Evolutionary conservation across 495 filamentous ascomycete genomes (phyloP), one percentile per base, ranked within the genome.

Genomic region (Neurospora tetrasperma): DNA sequence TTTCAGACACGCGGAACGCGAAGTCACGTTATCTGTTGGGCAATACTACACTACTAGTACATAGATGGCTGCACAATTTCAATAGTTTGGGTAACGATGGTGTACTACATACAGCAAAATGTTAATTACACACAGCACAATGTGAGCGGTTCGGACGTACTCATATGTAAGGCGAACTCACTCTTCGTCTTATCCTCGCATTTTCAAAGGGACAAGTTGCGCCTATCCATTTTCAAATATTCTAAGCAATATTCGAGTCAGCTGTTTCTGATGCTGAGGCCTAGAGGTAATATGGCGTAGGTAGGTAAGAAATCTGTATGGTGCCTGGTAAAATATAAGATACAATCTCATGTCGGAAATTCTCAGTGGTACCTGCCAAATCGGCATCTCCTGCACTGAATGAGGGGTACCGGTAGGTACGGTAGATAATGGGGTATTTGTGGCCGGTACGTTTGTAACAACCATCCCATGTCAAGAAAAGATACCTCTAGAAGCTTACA

Each of bases 1-100:
- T 71, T 40, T 68, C 70, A n/a, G 42, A 69, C 70, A 71, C 44
- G 54, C 43, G 43, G 44, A 66, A 66, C 54, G 54, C 54, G 54
- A 35, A 66, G 54, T 66, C 54, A 66, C 54, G 54, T 66, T 66
- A 66, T 35, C 54, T 7, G 12, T 18, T 35, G 6, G 54, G 54
- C 7, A 16, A 62, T 20, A 23, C 46, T 54, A 38, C 35, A 38
- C 27, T 31, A 31, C 27, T 3, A 31, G 35, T 38, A 38, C 35
- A 38, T 38, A 6, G 35, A 1, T 38, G 46, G 43, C 27, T 59
- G 20, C 48, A 31, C 12, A 59, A 62, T 62, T 31, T 62, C 54
- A 27, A 31, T 27, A 62, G 12, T 16, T 66, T 14, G 54, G 7
- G 54, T 66, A 66, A 66, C 18, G 1, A 35, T 66, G 0, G 35